Percentiles rank a stretch among this genome's conserved stretches.
Evolutionary conservation across 371 early-diverging fungal species (phyloP).

Genomic region (Saksenaea vasiformis): DNA sequence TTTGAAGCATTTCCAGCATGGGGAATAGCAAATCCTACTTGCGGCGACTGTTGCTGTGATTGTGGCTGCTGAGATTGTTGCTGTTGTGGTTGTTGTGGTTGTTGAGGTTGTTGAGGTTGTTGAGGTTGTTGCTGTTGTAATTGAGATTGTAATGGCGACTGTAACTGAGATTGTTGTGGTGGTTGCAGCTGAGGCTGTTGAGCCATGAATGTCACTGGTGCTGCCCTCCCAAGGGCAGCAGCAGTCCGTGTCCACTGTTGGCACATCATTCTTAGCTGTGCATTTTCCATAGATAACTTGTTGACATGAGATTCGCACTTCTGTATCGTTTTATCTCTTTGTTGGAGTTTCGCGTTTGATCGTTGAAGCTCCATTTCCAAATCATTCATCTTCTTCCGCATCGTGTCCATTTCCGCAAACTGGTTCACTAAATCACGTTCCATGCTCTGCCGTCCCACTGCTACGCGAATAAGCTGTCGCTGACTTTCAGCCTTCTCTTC

Average conservation of each 20-base stretch:
- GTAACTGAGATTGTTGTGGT: background rate
- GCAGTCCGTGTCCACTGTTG: background rate
- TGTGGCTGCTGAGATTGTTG: background rate
- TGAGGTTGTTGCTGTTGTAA: too few relatives aligned
- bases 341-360: background rate
- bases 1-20: background rate
- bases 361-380: constrained; percentile 1
- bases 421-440: background rate
- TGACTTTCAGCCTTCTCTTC: background rate
- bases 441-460: background rate
- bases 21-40: background rate
- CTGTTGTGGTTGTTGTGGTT: background rate
- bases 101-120: background rate
- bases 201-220: background rate
- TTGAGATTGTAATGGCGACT: background rate
- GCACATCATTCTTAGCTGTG: background rate
- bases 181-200: background rate
- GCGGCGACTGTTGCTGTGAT: background rate
- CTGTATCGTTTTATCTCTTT: background rate
- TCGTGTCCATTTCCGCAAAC: background rate
- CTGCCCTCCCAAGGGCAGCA: background rate
- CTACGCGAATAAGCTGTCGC: background rate
- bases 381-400: background rate
- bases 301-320: background rate
- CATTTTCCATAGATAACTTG: background rate